Base-by-base conservation (phyloP, 1,284 basidiomycete genomes). In the Apiotrichum sp. region DNA sequence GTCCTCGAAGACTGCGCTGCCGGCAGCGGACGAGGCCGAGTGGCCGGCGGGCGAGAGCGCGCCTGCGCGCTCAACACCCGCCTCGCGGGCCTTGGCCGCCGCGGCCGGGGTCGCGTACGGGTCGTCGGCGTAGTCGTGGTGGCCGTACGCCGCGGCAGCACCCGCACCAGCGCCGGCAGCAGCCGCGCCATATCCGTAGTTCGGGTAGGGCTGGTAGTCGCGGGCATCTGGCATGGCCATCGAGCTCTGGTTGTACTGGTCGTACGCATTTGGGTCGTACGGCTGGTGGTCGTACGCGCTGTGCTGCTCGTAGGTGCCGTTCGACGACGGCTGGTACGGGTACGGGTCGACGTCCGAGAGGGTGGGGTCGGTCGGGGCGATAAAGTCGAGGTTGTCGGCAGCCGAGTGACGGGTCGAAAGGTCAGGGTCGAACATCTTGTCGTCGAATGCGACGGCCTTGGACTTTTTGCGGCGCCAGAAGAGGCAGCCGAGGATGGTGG, bases 351-450 rank as follows among this genome's bases (percentile, higher is more conserved):
- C 63, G 3, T 55, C 62, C 3, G 53, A n/a, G 13, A 47, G 53
- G 14, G 58, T 55, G 44, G 47, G 62, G 4, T 54, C 51, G 16
- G 55, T 61, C 1, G 71, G 67, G 3, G 62, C 50, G 31, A 69
- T 54, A 16, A 68, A 61, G 58, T 75, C 73, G 47, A 75, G 63
- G 6, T 71, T 70, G 58, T 75, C 73, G 22, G 63, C 56, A 29
- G 62, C 59, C 22, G 73, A 73, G 58, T 75, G 71, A 43, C 71
- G 64, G 34, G 65, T 65, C 35, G 58, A 65, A 41, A 61, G 63
- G 46, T 65, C 57, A 13, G 72, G 73, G 62, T 73, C 73, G 53
- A 75, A 73, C 60, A 75, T 76, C 66, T 71, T 74, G 52, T 77
- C 75, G 56, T 76, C 75, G 54, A 76, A 77, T 3, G 73, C 75